Base-by-base conservation (phyloP, 177 flowering plant genomes). In the Vitis hybrid region DNA sequence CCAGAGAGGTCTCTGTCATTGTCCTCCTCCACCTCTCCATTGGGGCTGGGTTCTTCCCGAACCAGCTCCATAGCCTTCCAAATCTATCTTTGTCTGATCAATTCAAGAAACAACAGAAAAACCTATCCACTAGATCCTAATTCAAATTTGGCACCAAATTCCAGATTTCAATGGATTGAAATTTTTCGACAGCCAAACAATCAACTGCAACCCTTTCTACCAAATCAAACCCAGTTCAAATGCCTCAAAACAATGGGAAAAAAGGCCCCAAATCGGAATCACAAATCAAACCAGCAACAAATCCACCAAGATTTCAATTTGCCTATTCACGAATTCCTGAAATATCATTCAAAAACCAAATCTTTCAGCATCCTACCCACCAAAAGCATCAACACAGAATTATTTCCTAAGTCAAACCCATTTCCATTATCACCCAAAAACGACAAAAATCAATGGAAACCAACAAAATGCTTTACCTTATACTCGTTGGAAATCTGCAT, bases 11-110 rank as follows among this genome's bases (percentile, higher is more conserved):
- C 88, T 66, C 69, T 67, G 2, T 83, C 89, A 67, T 76, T 60
- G 57, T 33, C 45, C 45, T 80, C 89, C 69, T 87, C 91, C 16
- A 59, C 55, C 22, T 87, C 87, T 5, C 70, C 75, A 55, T 77
- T 72, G 12, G 56, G 79, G 22, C 55, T 70, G 0, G 19, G 59
- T 64, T 75, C 81, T 66, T 78, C 86, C 14, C 18, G 73, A 70
- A 26, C 75, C 60, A 81, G 64, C 33, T 78, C 88, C 90, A 87
- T 83, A 29, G 29, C 20, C 50, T 62, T 15, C 22, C 62, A n/a
- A 57, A n/a, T 10, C 48, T 64, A n/a, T 20, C 7, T 52, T 50
- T 56, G 13, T 50, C 26, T 16, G 4, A 39, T n/a, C 19, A 45
- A 52, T 48, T 52, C 14, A 29, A 16, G 9, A 33, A 33, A 52